Evolutionary conservation across 2,329 filamentous ascomycete genomes (phyloP).

Genomic region (Karstenula rhodostoma): DNA sequence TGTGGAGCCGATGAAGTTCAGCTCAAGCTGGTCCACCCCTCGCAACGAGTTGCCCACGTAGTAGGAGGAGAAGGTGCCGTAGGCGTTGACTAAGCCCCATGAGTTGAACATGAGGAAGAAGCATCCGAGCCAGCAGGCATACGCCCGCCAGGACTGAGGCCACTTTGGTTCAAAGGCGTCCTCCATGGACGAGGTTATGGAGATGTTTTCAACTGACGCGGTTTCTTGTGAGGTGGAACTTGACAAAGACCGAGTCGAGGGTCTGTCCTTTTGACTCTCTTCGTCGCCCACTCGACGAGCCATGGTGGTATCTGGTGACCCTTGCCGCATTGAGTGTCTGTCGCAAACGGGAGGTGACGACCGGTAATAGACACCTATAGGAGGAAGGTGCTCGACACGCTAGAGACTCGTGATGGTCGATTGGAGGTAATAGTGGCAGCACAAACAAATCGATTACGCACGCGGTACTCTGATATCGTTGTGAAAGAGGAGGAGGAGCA

Average conservation of each 20-base stretch:
- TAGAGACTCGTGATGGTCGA: not conserved
- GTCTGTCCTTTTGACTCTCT: slow-evolving; percentile 6
- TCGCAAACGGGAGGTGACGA: slow-evolving; percentile 7
- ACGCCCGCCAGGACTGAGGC: slow-evolving; percentile 56
- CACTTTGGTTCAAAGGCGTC: slow-evolving; percentile 48
- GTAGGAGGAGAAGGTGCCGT: slow-evolving; percentile 60
- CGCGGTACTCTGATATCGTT: not conserved
- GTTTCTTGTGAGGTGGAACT: slow-evolving; percentile 28
- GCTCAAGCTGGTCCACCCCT: slow-evolving; percentile 48
- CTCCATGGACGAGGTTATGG: slow-evolving; percentile 24
- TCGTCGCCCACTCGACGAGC: not conserved
- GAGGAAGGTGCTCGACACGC: not conserved
- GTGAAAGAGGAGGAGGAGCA: not conserved
- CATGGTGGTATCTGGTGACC: slow-evolving; percentile 16
- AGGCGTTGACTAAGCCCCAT: slow-evolving; percentile 60
- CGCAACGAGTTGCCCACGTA: slow-evolving; percentile 57
- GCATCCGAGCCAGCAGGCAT: slow-evolving; percentile 55
- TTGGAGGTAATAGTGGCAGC: slow-evolving; percentile 3
- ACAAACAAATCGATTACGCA: not conserved
- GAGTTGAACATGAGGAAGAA: slow-evolving; percentile 62
- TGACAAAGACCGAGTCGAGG: slow-evolving; percentile 33
- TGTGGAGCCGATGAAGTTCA: slow-evolving; percentile 59
- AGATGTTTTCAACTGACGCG: slow-evolving; percentile 33
- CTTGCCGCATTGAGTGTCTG: slow-evolving; percentile 11
- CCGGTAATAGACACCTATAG: not conserved